Percentiles rank a stretch among this genome's conserved stretches.
Conservation (phyloP, 305 asterid genomes). For the Solanum hybrid region DNA sequence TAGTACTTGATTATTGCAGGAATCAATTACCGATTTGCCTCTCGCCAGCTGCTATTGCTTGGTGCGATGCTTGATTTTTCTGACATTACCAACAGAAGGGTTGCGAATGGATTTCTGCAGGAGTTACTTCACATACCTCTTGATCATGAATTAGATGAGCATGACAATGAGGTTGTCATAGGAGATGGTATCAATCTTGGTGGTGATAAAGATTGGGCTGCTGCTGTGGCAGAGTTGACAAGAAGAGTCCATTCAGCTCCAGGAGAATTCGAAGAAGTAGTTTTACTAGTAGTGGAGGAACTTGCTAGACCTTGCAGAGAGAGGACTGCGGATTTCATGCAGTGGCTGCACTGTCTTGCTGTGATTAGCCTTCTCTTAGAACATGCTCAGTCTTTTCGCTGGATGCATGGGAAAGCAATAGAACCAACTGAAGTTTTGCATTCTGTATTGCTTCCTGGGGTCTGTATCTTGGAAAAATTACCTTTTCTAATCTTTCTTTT, state of each 20-base stretch:
- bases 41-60: conserved; percentile 81
- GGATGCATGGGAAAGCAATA: conserved; percentile 64
- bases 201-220: conserved; percentile 94
- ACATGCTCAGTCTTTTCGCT: conserved; percentile 54
- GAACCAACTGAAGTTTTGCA: conserved; percentile 74
- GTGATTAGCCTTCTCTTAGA: conserved; percentile 76
- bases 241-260: conserved; percentile 65
- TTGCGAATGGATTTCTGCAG: conserved; percentile 67
- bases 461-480: conserved; percentile 23
- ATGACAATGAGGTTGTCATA: conserved; percentile 56
- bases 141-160: conserved; percentile 74
- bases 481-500: not conserved
- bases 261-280: conserved; percentile 86
- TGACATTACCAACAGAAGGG: conserved; percentile 80
- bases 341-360: conserved; percentile 92
- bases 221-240: conserved; percentile 71
- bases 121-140: conserved; percentile 60
- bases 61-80: conserved; percentile 87
- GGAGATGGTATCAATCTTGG: conserved; percentile 94
- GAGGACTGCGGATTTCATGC: conserved; percentile 79
- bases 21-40: conserved; percentile 64
- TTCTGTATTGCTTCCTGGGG: conserved; percentile 92
- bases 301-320: conserved; percentile 94
- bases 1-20: conserved; percentile 42
- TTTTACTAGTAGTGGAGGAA: conserved; percentile 60